Base-by-base conservation (phyloP, 2,329 filamentous ascomycete species). In the Fusarium sp. region DNA sequence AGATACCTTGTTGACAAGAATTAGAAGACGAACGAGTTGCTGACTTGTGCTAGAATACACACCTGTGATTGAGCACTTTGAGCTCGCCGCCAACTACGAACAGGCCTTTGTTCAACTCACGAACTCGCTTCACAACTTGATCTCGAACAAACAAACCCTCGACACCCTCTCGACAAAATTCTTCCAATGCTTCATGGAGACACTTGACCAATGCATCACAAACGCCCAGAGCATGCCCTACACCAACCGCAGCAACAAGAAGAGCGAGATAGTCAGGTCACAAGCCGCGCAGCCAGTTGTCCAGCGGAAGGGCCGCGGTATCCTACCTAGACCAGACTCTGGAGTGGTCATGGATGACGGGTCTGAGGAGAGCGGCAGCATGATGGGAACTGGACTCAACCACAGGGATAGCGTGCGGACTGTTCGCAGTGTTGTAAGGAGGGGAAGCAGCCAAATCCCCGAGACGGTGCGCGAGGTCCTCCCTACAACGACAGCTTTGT, bases 11-110 rank as follows among this genome's bases (percentile, higher is more conserved):
- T 3, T 4, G 4, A 7, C n/a, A 14, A 6, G 10, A 14, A 9
- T 31, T 11, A 24, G 22, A 37, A 1, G 8, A 2, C 8, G 4
- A 27, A 31, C 11, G 11, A 18, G n/a, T 35, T 16, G 20, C 67
- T 76, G 41, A 80, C 56, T 9, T 2, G 1, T 1, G 11, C 4
- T n/a, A 84, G 83, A 84, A 29, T 85, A 81, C 57, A 83, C 80
- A 0, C 83, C 83, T 1, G 83, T 85, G 0, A 84, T 85, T 18
- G 83, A 85, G 66, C 83, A 85, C 54, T 85, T 85, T 27, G 83
- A 85, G 65, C 71, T 85, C 8, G 81, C 81, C 1, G 67, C 74
- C 0, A 76, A 79, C 8, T 85, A 83, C 59, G 76, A 84, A 13
- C 64, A 74, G 14, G 80, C 82, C 1, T 83, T 85, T 48, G 74